Evolutionary conservation across 768 basidiomycete species (phyloP), one percentile per base, ranked within the genome.

Genomic region (Naganishia vaughanmartiniae): DNA sequence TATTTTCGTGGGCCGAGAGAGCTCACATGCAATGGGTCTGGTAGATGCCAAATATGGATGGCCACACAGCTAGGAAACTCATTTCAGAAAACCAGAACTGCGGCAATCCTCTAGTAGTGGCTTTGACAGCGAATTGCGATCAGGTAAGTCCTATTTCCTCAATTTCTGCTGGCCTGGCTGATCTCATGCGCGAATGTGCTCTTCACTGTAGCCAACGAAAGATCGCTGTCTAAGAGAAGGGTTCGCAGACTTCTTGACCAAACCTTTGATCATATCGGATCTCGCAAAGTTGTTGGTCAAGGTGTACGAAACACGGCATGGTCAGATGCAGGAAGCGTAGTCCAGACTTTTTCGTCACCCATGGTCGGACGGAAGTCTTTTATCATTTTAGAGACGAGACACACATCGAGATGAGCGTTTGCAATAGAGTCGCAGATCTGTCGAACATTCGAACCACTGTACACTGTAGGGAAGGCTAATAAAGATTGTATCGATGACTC

Each of bases 1-100:
- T 14, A n/a, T 26, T 45, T 28, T 7, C 39, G 4, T n/a, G 1
- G 19, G 7, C 6, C 42, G 46, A 15, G n/a, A 26, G 24, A 42
- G 42, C 24, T 45, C 6, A 24, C 28, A 12, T 21, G 9, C 0
- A n/a, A 51, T 26, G 12, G 1, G 19, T 26, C 14, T 65, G 70
- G 36, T 46, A 72, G 71, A 72, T 72, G 71, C 71, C 71, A 6
- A 56, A 46, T 19, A 72, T 72, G 71, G 66, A 72, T 46, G 71
- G 71, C 11, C 54, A 67, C 39, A 66, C 71, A 19, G 63, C 65
- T 0, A 56, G 33, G n/a, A 54, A 31, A 12, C 24, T 66, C 28
- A 66, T 72, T 14, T 51, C 67, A 6, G 66, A 51, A 26, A 72
- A 56, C 21, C 24, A 58, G 19, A 26, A 36, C 10, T 34, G 42